phyloP scores from a whole-genome alignment of 2,329 filamentous ascomycete species.

The Talaromyces sp. region DNA sequence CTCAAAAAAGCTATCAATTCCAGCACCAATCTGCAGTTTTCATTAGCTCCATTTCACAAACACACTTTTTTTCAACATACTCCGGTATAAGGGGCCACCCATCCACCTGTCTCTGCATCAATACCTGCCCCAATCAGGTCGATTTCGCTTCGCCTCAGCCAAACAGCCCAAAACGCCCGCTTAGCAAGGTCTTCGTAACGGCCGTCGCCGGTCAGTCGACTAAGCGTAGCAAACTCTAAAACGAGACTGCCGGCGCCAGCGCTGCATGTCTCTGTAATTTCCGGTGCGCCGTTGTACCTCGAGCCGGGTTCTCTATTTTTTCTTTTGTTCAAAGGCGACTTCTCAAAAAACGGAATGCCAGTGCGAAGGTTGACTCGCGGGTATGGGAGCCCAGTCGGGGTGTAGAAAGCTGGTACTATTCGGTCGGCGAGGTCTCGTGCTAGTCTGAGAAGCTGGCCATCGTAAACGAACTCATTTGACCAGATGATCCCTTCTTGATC shows the following conservation, averaged over 20 bases:
- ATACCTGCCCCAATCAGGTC: slow-evolving; percentile 87
- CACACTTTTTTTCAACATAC: slow-evolving; percentile 24
- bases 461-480: slow-evolving; percentile 74
- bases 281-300: slow-evolving; percentile 38
- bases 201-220: slow-evolving; percentile 76
- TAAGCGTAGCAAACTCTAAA: slow-evolving; percentile 87
- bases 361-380: slow-evolving; percentile 87
- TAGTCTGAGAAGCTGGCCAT: slow-evolving; percentile 85
- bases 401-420: slow-evolving; percentile 87
- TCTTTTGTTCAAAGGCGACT: slow-evolving; percentile 67
- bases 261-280: slow-evolving; percentile 94
- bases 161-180: slow-evolving; percentile 95
- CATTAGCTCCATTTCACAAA: background rate
- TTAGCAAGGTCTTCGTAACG: slow-evolving; percentile 90
- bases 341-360: slow-evolving; percentile 87
- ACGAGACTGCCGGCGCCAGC: slow-evolving; percentile 94
- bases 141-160: slow-evolving; percentile 77
- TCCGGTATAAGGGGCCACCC: slow-evolving; percentile 84
- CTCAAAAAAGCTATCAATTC: slow-evolving; percentile 97
- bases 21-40: slow-evolving; percentile 67
- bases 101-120: slow-evolving; percentile 83
- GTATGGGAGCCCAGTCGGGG: slow-evolving; percentile 85
- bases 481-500: slow-evolving; percentile 54
- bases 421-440: slow-evolving; percentile 80
- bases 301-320: slow-evolving; percentile 42